Evolutionary conservation across 352 stramenopile genomes (phyloP), one percentile per base, ranked within the genome.

Genomic region (Phytophthora ohioensis): DNA sequence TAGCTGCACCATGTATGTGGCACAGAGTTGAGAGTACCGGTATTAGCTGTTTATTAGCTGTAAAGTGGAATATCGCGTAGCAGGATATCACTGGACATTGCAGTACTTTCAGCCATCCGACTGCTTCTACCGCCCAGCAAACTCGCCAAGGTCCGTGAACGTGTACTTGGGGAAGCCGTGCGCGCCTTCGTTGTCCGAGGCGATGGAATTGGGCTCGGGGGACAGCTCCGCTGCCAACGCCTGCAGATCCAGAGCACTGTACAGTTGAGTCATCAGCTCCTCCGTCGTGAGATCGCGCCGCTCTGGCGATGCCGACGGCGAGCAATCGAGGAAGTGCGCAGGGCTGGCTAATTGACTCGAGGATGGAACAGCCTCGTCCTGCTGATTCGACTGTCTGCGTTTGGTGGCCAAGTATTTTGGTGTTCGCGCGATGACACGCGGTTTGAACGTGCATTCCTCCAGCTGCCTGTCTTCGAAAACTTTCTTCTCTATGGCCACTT

Each of bases 381-480:
- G 51, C 45, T 70, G 67, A n/a, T 70, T 74, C 4, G 53, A 74
- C 13, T 30, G 8, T 13, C 13, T 42, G 36, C 34, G 43, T 7
- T 13, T 49, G 34, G 10, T 3, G 11, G 48, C 5, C 57, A 74
- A 42, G 30, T 69, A 66, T 47, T 70, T 57, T 55, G 69, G 47
- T 15, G 47, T 46, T 57, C 30, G 59, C 3, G 54, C 38, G 4
- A 62, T 68, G 32, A 74, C 41, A 32, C 47, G 69, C 0, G 84
- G 84, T 54, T 77, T 71, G 54, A 92, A 92, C 11, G 82, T 90
- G 69, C 84, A 92, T 41, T 91, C 82, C 42, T 71, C 48, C 27
- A 88, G 48, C 39, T 84, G 52, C 39, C 79, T 77, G 48, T 76
- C 64, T 5, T 84, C 68, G 56, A 64, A 64, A 17, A 66, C 27